Base-by-base conservation (phyloP, 495 filamentous ascomycete species). In the Trichocladium antarcticum region DNA sequence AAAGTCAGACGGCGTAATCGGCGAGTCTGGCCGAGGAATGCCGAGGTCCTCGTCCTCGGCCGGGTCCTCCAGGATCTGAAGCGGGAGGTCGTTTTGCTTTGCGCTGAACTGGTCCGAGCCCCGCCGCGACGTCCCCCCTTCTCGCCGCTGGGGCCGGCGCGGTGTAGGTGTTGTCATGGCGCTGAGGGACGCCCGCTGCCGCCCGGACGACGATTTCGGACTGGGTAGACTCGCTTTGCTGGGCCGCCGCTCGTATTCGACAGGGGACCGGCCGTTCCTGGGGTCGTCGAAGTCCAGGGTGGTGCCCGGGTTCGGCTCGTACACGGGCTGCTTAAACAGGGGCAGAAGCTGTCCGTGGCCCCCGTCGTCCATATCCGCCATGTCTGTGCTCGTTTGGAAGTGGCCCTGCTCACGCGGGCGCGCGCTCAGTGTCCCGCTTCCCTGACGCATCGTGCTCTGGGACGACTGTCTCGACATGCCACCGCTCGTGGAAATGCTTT, bases 11-110 rank as follows among this genome's bases (percentile, higher is more conserved):
- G 64, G 59, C 2, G 68, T 65, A 14, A 68, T 55, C 7, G 68
- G 66, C 34, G 63, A 68, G 42, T 68, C 68, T 1, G 64, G 65
- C 9, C 61, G 50, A 11, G 63, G 63, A 12, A 66, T 39, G 16
- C 55, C 62, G 5, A 7, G 46, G 3, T 62, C 54, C 1, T 60
- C 49, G 14, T 50, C 51, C 34, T 55, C 62, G 6, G 47, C 47
- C 27, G 52, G 53, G 2, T 61, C 56, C 45, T 61, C 58, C 1
- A 56, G 37, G 37, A 65, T 59, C n/a, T 41, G 44, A 6, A 51
- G 47, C 0, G 53, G 54, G 19, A 52, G 29, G 12, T 55, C 56
- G 10, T 48, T 50, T 2, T 50, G 40, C 9, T 32, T 36, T 1
- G 50, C 42, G 46, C 46, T 57, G 50, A 36, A 11, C 22, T 53